Evolutionary conservation across 2,329 filamentous ascomycete genomes (phyloP).

Genomic region (Diaporthe sp.): DNA sequence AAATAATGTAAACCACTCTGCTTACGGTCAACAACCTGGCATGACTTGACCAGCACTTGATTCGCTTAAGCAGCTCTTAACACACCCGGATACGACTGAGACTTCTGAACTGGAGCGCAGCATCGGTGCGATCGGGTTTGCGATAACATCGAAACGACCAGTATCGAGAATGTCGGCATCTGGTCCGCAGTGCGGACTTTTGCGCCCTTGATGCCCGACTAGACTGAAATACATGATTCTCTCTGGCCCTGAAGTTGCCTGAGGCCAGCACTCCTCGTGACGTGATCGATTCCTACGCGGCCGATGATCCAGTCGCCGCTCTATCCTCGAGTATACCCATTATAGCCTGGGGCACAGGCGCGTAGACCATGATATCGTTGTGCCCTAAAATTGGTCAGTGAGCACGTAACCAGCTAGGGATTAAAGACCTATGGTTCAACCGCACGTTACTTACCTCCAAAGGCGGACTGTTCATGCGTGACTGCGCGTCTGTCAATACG

Average conservation of each 20-base stretch:
- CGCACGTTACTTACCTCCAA: conserved; percentile 62
- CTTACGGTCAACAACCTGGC: not conserved
- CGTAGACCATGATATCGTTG: conserved; percentile 77
- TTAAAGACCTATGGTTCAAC: too few relatives aligned
- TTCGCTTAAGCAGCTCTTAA: not conserved
- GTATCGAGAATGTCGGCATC: not conserved
- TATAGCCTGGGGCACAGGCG: conserved; percentile 74
- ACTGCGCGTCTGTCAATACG: conserved; percentile 46
- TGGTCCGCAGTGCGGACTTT: not conserved
- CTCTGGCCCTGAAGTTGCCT: not conserved
- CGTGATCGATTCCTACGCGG: not conserved
- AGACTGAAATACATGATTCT: not conserved
- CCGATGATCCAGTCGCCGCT: not conserved
- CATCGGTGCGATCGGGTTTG: not conserved
- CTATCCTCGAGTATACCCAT: conserved; percentile 52
- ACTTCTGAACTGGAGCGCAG: not conserved
- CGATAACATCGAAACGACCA: not conserved
- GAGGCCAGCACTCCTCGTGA: not conserved
- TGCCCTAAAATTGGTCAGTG: conserved; percentile 66
- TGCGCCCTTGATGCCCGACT: not conserved
- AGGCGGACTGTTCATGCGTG: conserved; percentile 67
- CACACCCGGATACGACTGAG: not conserved
- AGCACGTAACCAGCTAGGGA: not conserved
- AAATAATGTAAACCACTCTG: not conserved
- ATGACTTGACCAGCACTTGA: not conserved